Evolutionary conservation across 768 basidiomycete species (phyloP), one percentile per base, ranked within the genome.

Genomic region (Aureoboletus auriporus): DNA sequence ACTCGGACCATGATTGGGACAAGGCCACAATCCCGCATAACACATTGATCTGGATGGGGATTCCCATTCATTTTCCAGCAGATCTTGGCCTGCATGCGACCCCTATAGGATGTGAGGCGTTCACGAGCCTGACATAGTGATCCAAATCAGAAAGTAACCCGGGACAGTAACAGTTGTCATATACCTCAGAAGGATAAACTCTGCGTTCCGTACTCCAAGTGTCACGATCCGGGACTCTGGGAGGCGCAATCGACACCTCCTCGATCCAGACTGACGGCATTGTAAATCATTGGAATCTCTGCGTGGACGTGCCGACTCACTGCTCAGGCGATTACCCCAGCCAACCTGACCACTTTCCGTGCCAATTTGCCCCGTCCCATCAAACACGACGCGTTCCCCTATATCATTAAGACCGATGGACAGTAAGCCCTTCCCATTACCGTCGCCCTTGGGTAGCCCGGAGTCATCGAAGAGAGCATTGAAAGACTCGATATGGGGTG

Each of bases 1-100:
- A 94, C 93, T 64, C 93, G 83, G 69, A 96, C 86, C 96, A 99
- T 98, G 69, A 99, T 86, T 4, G 96, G 96, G 13, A 97, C 73
- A 30, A 91, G 75, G 49, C 96, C 96, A 64, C 94, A 93, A 49
- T 98, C 95, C 58, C 86, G 71, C 43, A 71, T 85, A 35, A 84
- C 78, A 52, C 79, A 77, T 56, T 83, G 81, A 45, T 86, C 78
- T 8, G 75, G 74, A 42, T 85, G 82, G n/a, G 79, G 80, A 46
- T 83, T 77, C 31, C 68, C 68, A 26, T 77, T 78, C 47, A 94
- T 80, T 34, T 79, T 82, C 90, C 92, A 97, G 56, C 83, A 84
- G 35, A 98, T 63, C 65, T 88, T 89, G 37, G 85, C 82, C 16
- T 81, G 86, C 86, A 98, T 91, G 39, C 85, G 81, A 6, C 90